Percentiles rank a stretch among this genome's conserved stretches.
Conservation (phyloP, 2,329 filamentous ascomycete species). For the Talaromyces rugulosus region DNA sequence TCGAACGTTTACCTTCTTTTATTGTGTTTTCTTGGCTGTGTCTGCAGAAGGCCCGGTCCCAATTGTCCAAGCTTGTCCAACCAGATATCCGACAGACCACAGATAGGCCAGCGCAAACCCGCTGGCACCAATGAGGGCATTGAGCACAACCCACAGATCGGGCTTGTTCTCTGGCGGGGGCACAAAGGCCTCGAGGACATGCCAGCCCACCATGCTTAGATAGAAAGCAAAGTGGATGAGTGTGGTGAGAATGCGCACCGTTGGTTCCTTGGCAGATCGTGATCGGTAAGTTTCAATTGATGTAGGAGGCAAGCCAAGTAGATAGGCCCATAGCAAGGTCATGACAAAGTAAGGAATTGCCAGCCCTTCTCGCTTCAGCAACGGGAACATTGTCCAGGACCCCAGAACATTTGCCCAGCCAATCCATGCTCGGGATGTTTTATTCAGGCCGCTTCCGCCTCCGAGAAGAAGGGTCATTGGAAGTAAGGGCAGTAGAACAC, state of each 20-base stretch:
- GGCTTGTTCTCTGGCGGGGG: constrained; percentile 71
- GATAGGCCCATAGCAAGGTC: constrained; percentile 82
- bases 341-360: constrained; percentile 80
- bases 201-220: constrained; percentile 72
- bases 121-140: constrained; percentile 78
- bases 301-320: constrained; percentile 79
- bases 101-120: constrained; percentile 85
- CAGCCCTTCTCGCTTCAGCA: constrained; percentile 80
- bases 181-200: constrained; percentile 67
- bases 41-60: constrained; percentile 22
- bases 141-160: constrained; percentile 90
- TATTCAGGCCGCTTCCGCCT: constrained; percentile 70
- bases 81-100: constrained; percentile 75
- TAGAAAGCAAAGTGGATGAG: constrained; percentile 76
- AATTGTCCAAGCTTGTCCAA: constrained; percentile 28
- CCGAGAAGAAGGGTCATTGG: constrained; percentile 89
- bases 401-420: constrained; percentile 92
- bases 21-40: constrained; percentile 30
- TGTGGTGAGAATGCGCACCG: constrained; percentile 56
- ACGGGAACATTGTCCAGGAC: constrained; percentile 88
- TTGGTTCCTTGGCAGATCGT: constrained; percentile 31
- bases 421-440: constrained; percentile 79
- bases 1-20: constrained; percentile 10
- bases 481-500: constrained; percentile 82
- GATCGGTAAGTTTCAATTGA: constrained; percentile 64